These are phyloP conservation scores for Xylaria sp. DNA, from an alignment of 2,329 filamentous ascomycete genomes.

Conservation along the genomic window DNA sequence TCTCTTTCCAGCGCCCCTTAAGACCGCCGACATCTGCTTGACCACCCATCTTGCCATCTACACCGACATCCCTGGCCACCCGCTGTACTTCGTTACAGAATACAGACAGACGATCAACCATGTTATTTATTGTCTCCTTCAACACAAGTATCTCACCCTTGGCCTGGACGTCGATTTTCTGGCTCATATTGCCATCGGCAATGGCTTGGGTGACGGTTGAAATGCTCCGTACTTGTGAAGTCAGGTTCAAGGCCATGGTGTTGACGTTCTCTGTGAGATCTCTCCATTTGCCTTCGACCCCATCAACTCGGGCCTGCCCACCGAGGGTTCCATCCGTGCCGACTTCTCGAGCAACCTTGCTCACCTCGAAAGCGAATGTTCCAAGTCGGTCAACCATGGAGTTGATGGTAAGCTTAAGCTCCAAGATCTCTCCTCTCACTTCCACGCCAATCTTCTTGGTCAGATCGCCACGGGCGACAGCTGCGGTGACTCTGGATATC, in stretches of 20 bases:
- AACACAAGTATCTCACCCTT: conserved; percentile 94
- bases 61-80: conserved; percentile 95
- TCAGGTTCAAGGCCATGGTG: conserved; percentile 76
- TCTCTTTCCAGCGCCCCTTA: conserved; percentile 96
- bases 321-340: conserved; percentile 95
- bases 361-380: conserved; percentile 96
- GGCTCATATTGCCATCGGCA: conserved; percentile 94
- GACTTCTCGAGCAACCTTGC: conserved; percentile 93
- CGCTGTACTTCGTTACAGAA: conserved; percentile 97
- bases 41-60: conserved; percentile 98
- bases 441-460: conserved; percentile 97
- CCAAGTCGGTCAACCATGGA: conserved; percentile 98
- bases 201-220: conserved; percentile 95
- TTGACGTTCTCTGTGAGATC: conserved; percentile 93
- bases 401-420: conserved; percentile 97
- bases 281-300: conserved; percentile 98
- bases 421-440: conserved; percentile 91
- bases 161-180: conserved; percentile 94
- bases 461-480: conserved; percentile 92
- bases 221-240: conserved; percentile 85
- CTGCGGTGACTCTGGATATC: conserved; percentile 96
- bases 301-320: conserved; percentile 92
- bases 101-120: conserved; percentile 94
- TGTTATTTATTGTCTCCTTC: conserved; percentile 98
- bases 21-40: conserved; percentile 95